These are phyloP conservation scores for Apiosordaria backusii DNA, from an alignment of 495 filamentous ascomycete species.

Conservation along the genomic window DNA sequence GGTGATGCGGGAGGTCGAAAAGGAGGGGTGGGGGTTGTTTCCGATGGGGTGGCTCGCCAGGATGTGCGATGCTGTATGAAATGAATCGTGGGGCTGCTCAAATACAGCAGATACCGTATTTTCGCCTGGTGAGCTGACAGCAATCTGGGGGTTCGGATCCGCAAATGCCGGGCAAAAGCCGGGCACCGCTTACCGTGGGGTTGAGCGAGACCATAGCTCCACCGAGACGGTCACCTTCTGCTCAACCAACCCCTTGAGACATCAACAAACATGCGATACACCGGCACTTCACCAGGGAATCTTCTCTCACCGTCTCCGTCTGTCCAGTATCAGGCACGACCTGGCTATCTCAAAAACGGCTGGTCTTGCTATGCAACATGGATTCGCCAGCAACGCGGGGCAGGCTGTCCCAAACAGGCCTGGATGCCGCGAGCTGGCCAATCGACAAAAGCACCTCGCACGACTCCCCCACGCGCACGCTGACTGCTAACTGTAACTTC, in stretches of 20 bases:
- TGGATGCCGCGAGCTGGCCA: not conserved
- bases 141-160: not conserved
- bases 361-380: not conserved
- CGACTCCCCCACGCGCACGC: not conserved
- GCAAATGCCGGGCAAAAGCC: not conserved
- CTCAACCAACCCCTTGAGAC: not conserved
- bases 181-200: not conserved
- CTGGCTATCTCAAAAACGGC: not conserved
- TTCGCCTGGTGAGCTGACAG: not conserved
- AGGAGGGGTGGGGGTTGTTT: not conserved
- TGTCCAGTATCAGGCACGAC: not conserved
- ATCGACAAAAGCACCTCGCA: not conserved
- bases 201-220: not conserved
- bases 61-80: not conserved
- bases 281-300: not conserved
- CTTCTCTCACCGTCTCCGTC: not conserved
- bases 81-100: not conserved
- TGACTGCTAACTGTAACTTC: not conserved
- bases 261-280: not conserved
- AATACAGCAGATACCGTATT: not conserved
- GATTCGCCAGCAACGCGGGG: not conserved
- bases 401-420: too few relatives aligned
- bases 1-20: conserved; percentile 1
- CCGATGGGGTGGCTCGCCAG: not conserved
- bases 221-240: not conserved